These are phyloP conservation scores for Tetragonia tetragonoides DNA, from an alignment of 148 eudicot species.

Conservation along the genomic window DNA sequence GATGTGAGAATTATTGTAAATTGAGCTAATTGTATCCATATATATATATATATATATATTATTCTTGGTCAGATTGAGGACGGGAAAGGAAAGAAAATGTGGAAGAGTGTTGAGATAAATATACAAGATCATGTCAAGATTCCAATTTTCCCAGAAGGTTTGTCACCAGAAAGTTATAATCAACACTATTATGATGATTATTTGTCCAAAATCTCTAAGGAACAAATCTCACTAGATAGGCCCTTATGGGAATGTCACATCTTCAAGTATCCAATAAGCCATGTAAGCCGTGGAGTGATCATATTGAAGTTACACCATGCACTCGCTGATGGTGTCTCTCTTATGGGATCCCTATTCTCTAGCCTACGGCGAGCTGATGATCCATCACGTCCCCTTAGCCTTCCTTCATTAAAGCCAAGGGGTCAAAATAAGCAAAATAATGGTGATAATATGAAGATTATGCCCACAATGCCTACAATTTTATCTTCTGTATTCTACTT, in stretches of 20 bases:
- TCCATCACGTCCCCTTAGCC: slow-evolving; percentile 16
- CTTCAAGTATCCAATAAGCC: slow-evolving; percentile 26
- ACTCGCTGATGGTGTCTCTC: slow-evolving; percentile 24
- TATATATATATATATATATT: too few relatives aligned
- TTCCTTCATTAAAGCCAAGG: slow-evolving; percentile 11
- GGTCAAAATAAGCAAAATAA: too few relatives aligned
- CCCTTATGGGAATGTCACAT: slow-evolving; percentile 38
- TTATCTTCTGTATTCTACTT: slow-evolving; percentile 24
- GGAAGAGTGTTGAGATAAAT: slow-evolving; percentile 37
- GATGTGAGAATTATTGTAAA: too few relatives aligned
- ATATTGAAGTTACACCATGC: slow-evolving; percentile 29
- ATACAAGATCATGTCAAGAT: slow-evolving; percentile 21
- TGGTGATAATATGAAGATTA: neutral
- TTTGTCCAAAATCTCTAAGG: slow-evolving; percentile 21
- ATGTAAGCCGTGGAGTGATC: slow-evolving; percentile 9
- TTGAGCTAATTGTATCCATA: too few relatives aligned
- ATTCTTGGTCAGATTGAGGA: slow-evolving; percentile 17
- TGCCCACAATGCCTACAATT: neutral
- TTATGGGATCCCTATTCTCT: slow-evolving; percentile 19
- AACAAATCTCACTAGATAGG: slow-evolving; percentile 14
- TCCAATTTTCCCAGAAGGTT: slow-evolving; percentile 13
- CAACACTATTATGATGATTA: slow-evolving; percentile 18
- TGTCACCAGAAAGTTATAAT: slow-evolving; percentile 24
- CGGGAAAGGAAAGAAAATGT: slow-evolving; percentile 19
- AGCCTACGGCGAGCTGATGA: slow-evolving; percentile 15